Base-by-base conservation (phyloP, 306 rosid species). In the Quercus cerris region DNA sequence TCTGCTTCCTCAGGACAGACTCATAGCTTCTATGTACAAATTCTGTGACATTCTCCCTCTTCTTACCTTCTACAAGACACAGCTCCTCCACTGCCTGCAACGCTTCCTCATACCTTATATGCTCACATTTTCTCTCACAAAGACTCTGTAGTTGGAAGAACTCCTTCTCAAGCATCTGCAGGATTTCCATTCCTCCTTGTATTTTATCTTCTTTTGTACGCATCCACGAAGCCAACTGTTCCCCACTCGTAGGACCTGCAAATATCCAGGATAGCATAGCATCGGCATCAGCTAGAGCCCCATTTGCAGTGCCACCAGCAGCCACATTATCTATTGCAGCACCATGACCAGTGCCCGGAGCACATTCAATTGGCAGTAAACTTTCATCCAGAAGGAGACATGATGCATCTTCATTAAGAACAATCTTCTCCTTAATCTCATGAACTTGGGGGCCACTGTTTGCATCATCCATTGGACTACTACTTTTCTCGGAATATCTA, bases 51-150 rank as follows among this genome's bases (percentile, higher is more conserved):
- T 75, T 84, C 71, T 89, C 92, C 93, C 91, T 89, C 89, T 86
- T 93, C 85, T 83, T 91, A 75, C 94, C 91, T 84, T 90, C 97
- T 84, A 87, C 97, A 73, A 90, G 85, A 79, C 97, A 93, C 57
- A 93, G 97, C 82, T 96, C 90, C 88, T 91, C 98, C 49, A 93
- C 87, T 13, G 88, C 83, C 86, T 86, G 97, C 75, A 91, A 75
- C 49, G 97, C 98, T 88, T 93, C 91, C 83, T 93, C 98, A 55
- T 88, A 84, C 82, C 82, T 87, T 56, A 93, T 61, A 22, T 87
- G 94, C 80, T 90, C 98, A 79, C 86, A 84, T 84, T 96, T 96
- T 81, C 87, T 86, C 86, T 93, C 98, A 87, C 97, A 93, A 44
- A 93, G 89, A 82, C 86, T 79, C 82, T 93, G 92, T 44, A 91